Base-by-base conservation (phyloP, 495 filamentous ascomycete genomes). In the Penicillium paxilli region DNA sequence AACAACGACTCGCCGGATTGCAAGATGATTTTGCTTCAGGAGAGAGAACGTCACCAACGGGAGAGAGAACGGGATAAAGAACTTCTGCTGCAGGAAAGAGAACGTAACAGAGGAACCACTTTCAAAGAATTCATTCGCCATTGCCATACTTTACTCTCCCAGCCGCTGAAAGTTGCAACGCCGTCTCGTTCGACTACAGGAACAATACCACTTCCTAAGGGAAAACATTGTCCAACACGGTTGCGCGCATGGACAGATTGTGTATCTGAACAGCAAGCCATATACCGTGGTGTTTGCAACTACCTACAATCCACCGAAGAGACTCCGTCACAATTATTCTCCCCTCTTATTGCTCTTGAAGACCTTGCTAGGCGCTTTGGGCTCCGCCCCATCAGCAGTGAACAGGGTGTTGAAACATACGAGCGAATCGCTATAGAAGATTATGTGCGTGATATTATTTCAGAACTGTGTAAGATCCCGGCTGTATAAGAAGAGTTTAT, bases 151-250 rank as follows among this genome's bases (percentile, higher is more conserved):
- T n/a, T 37, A 3, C 33, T 37, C 14, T 42, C 38, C 20, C 38
- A 20, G 21, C 41, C 47, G 22, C 46, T 66, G 32, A 42, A 51
- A 61, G 58, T 51, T 32, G 49, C 47, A 65, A 57, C 47, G 55
- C 64, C 47, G 54, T 75, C 54, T 56, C 54, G 55, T 59, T 72
- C 58, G 46, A 74, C 62, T 41, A 65, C 62, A 41, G 66, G 61
- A 49, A 59, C 55, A 54, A 66, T 61, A 47, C 58, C 57, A 37
- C 38, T 51, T 49, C 66, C 54, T 38, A 66, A 49, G 21, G 68
- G 63, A 41, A 68, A 69, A 56, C 55, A 52, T 10, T 74, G 65
- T 47, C 65, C 64, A n/a, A 56, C 51, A 40, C 59, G 57, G 24
- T 58, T 74, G 19, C 53, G 57, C 35, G 54, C 48, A 41, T 72